Evolutionary conservation across 495 filamentous ascomycete species (phyloP).

Genomic region (Penicillium mononematosum): DNA sequence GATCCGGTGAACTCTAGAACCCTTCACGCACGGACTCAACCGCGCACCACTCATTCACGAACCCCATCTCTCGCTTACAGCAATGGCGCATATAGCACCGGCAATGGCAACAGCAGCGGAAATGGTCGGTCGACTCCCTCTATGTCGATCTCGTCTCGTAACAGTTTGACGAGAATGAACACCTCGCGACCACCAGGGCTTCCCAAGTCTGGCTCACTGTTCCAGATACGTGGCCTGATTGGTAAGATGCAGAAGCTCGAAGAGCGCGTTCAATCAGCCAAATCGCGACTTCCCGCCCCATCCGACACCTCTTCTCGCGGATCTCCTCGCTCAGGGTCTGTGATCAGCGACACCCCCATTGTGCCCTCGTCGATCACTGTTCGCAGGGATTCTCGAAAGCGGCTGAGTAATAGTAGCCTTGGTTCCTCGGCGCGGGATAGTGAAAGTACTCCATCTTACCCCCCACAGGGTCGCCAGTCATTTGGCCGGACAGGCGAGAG

Average conservation of each 20-base stretch:
- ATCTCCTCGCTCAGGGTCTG: slow-evolving; percentile 64
- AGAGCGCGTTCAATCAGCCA: slow-evolving; percentile 86
- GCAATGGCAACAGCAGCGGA: slow-evolving; percentile 34
- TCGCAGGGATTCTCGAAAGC: slow-evolving; percentile 67
- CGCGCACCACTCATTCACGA: slow-evolving; percentile 46
- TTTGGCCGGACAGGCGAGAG: slow-evolving; percentile 48
- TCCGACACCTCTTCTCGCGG: slow-evolving; percentile 75
- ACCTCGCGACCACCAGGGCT: slow-evolving; percentile 42
- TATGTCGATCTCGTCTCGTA: slow-evolving; percentile 38
- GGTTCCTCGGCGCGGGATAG: slow-evolving; percentile 54
- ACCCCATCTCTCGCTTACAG: slow-evolving; percentile 52
- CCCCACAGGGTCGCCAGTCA: slow-evolving; percentile 48
- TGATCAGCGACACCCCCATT: slow-evolving; percentile 46
- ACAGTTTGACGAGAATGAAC: slow-evolving; percentile 35
- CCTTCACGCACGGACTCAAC: slow-evolving; percentile 43
- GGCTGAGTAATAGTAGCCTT: slow-evolving; percentile 58
- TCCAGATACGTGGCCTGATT: slow-evolving; percentile 87
- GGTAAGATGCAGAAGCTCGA: slow-evolving; percentile 97
- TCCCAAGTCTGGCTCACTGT: slow-evolving; percentile 80
- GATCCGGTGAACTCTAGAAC: slow-evolving; percentile 39
- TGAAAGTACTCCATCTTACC: slow-evolving; percentile 46
- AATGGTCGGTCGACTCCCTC: slow-evolving; percentile 44
- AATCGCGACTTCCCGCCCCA: slow-evolving; percentile 85
- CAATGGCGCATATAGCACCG: slow-evolving; percentile 41
- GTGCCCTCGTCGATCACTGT: slow-evolving; percentile 77